phyloP scores from a whole-genome alignment of 345 rosid species.

The Syzygium aromaticum region DNA sequence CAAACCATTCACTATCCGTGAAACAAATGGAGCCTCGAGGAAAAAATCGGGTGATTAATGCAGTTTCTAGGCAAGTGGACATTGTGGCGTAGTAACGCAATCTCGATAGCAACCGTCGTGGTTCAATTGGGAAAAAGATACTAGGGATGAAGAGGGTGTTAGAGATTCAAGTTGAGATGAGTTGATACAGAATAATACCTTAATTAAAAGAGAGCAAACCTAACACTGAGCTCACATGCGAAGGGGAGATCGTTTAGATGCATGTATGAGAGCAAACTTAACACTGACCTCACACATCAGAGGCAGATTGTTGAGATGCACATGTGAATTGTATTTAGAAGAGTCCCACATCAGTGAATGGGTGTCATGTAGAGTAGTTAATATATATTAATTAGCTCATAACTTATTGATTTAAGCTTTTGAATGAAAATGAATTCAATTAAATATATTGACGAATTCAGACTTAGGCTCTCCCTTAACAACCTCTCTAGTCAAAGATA shows the following conservation, averaged over 20 bases:
- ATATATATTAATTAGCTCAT: fast-evolving
- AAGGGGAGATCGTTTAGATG: neutral
- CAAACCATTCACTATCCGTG: fast-evolving
- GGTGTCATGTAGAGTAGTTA: neutral
- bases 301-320: neutral
- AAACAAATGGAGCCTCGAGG: neutral
- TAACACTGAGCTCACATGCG: too few relatives aligned
- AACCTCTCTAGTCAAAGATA: neutral
- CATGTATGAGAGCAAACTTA: too few relatives aligned
- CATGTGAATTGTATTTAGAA: neutral
- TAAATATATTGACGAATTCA: too few relatives aligned
- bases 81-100: fast-evolving
- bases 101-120: neutral
- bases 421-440: neutral
- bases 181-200: fast-evolving
- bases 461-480: too few relatives aligned
- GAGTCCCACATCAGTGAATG: fast-evolving
- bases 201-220: neutral
- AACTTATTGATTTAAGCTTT: neutral
- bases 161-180: too few relatives aligned
- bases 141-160: fast-evolving
- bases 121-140: neutral
- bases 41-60: fast-evolving
- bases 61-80: neutral
- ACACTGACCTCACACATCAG: too few relatives aligned